Percentiles rank a stretch among this genome's conserved stretches.
These are phyloP conservation scores for Ustilago cynodontis DNA, from an alignment of 1,284 basidiomycete species.

Conservation along the genomic window DNA sequence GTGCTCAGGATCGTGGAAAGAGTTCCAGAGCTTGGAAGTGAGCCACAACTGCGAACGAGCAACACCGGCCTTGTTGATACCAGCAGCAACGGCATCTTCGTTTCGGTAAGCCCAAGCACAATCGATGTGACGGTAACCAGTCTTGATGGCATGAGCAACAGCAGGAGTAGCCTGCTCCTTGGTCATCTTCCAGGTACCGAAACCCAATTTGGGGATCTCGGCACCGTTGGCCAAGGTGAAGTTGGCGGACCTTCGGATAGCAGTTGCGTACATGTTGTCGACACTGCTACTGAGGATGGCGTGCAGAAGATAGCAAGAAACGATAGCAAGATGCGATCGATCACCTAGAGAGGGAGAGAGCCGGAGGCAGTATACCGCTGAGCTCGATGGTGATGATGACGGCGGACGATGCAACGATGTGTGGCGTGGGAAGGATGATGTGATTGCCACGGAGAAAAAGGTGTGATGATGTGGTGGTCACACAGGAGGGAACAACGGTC, in stretches of 20 bases:
- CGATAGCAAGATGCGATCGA: not conserved
- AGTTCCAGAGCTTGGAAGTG: constrained; percentile 84
- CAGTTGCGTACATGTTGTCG: constrained; percentile 53
- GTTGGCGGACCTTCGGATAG: constrained; percentile 56
- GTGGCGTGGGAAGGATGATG: constrained; percentile 10
- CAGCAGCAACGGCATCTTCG: constrained; percentile 86
- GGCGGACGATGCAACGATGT: not conserved
- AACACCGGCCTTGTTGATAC: constrained; percentile 79
- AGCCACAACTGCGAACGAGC: constrained; percentile 84
- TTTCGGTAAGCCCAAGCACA: constrained; percentile 73
- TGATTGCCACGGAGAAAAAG: not conserved
- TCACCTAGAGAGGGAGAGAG: not conserved
- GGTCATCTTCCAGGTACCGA: constrained; percentile 62
- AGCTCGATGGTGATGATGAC: constrained; percentile 5
- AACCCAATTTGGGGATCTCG: constrained; percentile 62
- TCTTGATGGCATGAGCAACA: constrained; percentile 70
- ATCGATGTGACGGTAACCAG: constrained; percentile 62
- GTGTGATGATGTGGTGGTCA: constrained; percentile 7
- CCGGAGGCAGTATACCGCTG: not conserved
- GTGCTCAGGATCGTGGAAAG: constrained; percentile 74
- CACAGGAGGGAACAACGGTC: constrained; percentile 2
- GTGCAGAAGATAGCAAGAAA: no score
- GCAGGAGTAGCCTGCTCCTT: constrained; percentile 72
- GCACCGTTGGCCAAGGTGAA: constrained; percentile 60
- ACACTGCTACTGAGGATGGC: constrained; percentile 12